Base-by-base conservation (phyloP, 176 grass and related monocot genomes). In the Bothriochloa decipiens region DNA sequence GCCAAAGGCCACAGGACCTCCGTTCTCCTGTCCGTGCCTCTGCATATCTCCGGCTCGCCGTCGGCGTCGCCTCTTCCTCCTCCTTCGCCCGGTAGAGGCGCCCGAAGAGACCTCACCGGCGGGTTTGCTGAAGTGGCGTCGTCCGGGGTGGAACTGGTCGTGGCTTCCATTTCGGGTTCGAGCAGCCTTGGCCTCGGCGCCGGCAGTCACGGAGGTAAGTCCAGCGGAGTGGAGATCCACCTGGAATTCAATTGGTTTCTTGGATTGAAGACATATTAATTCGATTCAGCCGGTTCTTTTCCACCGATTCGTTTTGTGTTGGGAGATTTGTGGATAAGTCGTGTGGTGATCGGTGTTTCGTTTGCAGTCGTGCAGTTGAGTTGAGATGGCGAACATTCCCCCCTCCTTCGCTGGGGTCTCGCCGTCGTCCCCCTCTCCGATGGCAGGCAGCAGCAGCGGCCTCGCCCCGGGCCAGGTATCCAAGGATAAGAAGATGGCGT, bases 401-500 rank as follows among this genome's bases (percentile, higher is more conserved):
- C 80, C 90, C 36, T 90, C 92, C 65, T 92, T 87, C 33, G 87
- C 81, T 14, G 91, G 89, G 35, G 80, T 77, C 40, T 91, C 83
- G n/a, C 79, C 89, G 61, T 79, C 87, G 18, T 86, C 88, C 26
- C 83, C 84, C 11, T 94, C 87, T 7, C 79, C 88, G 17, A 57
- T 83, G 37, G 57, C 50, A 11, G 76, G 69, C 12, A 86, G 78
- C 32, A 83, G 71, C 26, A 29, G 74, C 20, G 84, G 79, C 8
- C 41, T 74, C 7, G 68, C 60, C 5, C 13, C n/a, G 39, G 84
- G 40, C 6, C 82, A 83, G 63, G 65, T 22, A 3, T 7, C 86
- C 40, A 95, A 90, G 83, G 95, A 95, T 39, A 94, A 89, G 81
- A 99, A 86, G 86, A 91, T 96, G 88, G 93, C 88, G 15, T 93